These are phyloP conservation scores for Exophiala bonariae DNA, from an alignment of 2,329 filamentous ascomycete genomes.

Conservation along the genomic window DNA sequence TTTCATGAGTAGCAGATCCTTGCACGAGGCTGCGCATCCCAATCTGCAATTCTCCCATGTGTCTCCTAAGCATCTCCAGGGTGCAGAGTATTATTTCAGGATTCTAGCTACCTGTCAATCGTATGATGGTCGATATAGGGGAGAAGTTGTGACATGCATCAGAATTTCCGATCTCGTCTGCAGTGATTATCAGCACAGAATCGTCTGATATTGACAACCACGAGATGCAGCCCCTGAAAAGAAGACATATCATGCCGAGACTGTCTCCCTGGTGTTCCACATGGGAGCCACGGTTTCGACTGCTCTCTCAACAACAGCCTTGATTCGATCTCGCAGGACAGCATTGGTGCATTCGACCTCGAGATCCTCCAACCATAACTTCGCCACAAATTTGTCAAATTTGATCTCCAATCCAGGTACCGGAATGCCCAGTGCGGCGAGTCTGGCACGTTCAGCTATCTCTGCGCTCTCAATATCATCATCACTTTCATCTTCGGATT, in stretches of 20 bases:
- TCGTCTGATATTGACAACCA: no score
- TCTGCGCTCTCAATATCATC: conserved; percentile 54
- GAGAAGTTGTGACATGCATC: no score
- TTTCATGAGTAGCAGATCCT: no score
- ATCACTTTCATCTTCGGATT: conserved; percentile 30
- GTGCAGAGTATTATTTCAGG: no score
- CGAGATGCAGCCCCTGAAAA: no score
- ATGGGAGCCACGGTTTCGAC: conserved; percentile 83
- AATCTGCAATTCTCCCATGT: no score
- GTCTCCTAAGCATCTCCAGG: no score
- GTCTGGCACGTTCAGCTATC: conserved; percentile 69
- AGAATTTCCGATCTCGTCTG: no score
- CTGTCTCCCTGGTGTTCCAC: conserved; percentile 34
- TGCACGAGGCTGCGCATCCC: no score
- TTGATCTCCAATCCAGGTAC: conserved; percentile 85
- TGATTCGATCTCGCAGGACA: conserved; percentile 78
- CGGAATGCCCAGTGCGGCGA: conserved; percentile 83
- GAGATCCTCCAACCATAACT: conserved; percentile 87
- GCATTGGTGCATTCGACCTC: conserved; percentile 84
- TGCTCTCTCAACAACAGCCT: conserved; percentile 84
- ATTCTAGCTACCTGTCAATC: no score
- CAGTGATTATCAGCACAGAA: no score
- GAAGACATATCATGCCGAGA: conserved; percentile 2
- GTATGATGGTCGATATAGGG: no score
- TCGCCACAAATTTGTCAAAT: conserved; percentile 83